Evolutionary conservation across 202 grass and related monocot species (phyloP).

Genomic region (Bolboschoenoplectus hybrid): DNA sequence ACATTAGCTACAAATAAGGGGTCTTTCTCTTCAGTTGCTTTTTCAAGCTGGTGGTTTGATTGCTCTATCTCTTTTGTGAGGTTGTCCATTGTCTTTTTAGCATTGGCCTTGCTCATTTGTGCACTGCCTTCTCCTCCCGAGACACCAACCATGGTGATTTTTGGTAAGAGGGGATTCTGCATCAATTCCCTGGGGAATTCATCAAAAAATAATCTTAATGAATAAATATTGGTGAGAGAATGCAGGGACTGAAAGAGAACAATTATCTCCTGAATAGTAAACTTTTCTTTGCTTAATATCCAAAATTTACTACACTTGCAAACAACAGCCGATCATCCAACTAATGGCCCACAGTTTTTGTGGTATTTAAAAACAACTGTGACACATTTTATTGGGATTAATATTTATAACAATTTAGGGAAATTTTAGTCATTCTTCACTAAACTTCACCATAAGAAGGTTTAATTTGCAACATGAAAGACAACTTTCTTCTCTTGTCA

Average conservation of each 20-base stretch:
- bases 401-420: background rate
- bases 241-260: background rate
- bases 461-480: background rate
- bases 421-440: background rate
- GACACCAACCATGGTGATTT: slow-evolving; percentile 94
- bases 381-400: background rate
- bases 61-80: slow-evolving; percentile 83
- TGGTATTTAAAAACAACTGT: background rate
- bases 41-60: slow-evolving; percentile 49
- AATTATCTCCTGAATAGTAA: background rate
- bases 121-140: slow-evolving; percentile 65
- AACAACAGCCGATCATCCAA: background rate
- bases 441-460: background rate
- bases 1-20: slow-evolving; percentile 91
- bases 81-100: slow-evolving; percentile 90
- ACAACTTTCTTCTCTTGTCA: slow-evolving; percentile 9
- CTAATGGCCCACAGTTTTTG: background rate
- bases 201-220: background rate
- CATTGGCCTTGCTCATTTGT: slow-evolving; percentile 69
- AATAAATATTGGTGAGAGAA: background rate
- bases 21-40: slow-evolving; percentile 65
- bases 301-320: background rate
- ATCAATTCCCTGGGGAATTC: slow-evolving; percentile 15
- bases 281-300: slow-evolving; percentile 15
- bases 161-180: slow-evolving; percentile 75